phyloP scores from a whole-genome alignment of 176 grass and related monocot species.

The Poa annua region DNA sequence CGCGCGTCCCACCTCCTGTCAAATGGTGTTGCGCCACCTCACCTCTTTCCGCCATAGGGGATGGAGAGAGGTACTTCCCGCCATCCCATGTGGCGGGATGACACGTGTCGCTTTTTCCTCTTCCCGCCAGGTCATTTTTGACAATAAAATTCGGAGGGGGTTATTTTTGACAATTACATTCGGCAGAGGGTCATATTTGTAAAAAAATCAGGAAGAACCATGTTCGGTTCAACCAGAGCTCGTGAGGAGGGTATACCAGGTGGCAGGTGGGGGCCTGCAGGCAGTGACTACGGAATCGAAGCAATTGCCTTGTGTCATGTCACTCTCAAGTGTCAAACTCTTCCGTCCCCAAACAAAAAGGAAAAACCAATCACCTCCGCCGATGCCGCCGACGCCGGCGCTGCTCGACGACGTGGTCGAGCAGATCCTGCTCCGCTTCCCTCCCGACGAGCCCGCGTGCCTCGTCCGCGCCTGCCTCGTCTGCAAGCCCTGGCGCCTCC shows the following conservation, averaged over 20 bases:
- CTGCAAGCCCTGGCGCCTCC: slow-evolving; percentile 24
- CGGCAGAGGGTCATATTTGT: too few species aligned
- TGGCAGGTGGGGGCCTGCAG: background rate
- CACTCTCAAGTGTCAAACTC: background rate
- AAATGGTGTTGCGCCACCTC: too few species aligned
- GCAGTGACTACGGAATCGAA: background rate
- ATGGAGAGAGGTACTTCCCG: too few species aligned
- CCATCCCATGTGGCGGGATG: too few species aligned
- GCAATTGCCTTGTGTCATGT: slow-evolving; percentile 14
- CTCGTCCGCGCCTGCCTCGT: slow-evolving; percentile 36
- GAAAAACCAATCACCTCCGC: background rate
- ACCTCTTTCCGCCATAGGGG: too few species aligned
- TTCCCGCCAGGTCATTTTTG: too few species aligned
- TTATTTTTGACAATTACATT: too few species aligned
- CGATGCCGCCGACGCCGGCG: background rate
- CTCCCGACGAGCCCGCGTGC: background rate
- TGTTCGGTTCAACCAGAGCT: too few species aligned
- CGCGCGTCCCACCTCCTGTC: too few species aligned
- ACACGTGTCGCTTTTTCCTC: too few species aligned
- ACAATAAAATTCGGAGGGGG: too few species aligned
- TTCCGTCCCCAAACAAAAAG: background rate
- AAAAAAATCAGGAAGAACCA: too few species aligned
- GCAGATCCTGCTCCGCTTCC: slow-evolving; percentile 30
- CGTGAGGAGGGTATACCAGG: background rate
- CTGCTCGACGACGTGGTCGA: background rate